A percentile compares a stretch with the other conserved stretches of the same genome.
Evolutionary conservation across 306 rosid species (phyloP).

Genomic region (Acacia confusa): DNA sequence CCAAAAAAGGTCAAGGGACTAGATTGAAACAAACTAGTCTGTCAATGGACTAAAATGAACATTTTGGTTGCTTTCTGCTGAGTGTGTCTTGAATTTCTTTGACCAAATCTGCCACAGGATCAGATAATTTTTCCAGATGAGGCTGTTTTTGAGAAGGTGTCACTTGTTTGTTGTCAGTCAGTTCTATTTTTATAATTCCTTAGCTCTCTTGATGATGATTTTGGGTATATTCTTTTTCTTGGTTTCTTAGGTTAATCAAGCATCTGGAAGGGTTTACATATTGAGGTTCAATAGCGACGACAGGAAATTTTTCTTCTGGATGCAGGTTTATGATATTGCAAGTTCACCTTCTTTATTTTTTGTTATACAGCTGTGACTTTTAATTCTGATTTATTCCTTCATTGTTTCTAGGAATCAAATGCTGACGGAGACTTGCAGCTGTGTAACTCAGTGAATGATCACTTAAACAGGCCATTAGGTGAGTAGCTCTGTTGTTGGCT

Average conservation of each 20-base stretch:
- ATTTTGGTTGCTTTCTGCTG: slow-evolving; percentile 21
- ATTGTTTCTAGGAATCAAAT: slow-evolving; percentile 65
- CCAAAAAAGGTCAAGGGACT: neutral
- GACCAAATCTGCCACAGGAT: slow-evolving; percentile 63
- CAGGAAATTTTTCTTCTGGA: slow-evolving; percentile 90
- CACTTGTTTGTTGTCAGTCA: slow-evolving; percentile 15
- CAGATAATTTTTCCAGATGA: slow-evolving; percentile 93
- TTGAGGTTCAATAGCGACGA: slow-evolving; percentile 79
- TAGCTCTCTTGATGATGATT: slow-evolving; percentile 16
- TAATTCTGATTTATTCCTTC: slow-evolving; percentile 17
- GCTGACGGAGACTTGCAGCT: slow-evolving; percentile 69
- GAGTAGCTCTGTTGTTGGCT: slow-evolving; percentile 16
- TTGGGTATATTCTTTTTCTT: slow-evolving; percentile 25
- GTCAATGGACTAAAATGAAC: neutral
- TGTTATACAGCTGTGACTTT: slow-evolving; percentile 5
- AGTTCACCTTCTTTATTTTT: neutral
- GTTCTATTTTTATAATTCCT: slow-evolving; percentile 18
- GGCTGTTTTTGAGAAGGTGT: slow-evolving; percentile 92
- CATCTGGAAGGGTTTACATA: slow-evolving; percentile 89
- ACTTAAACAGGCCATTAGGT: slow-evolving; percentile 80
- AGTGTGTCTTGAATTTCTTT: slow-evolving; percentile 46
- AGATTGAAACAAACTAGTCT: neutral
- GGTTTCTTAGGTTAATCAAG: slow-evolving; percentile 70
- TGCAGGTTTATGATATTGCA: slow-evolving; percentile 66
- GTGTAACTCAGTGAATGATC: slow-evolving; percentile 72